phyloP scores from a whole-genome alignment of 2,329 filamentous ascomycete genomes.

The Curvularia sp. region DNA sequence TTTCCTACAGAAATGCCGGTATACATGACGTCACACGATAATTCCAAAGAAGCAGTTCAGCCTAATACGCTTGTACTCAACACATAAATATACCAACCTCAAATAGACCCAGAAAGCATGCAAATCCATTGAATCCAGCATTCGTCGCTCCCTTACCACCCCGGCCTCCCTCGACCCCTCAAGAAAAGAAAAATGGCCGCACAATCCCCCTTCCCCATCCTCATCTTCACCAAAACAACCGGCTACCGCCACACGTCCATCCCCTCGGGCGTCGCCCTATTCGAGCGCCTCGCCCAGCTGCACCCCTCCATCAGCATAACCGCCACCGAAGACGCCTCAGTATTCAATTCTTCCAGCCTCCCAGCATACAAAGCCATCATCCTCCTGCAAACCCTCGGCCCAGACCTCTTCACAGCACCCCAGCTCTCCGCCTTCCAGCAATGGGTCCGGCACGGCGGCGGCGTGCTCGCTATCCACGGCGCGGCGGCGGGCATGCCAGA shows the following conservation, averaged over 20 bases:
- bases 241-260: conserved; percentile 42
- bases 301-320: conserved; percentile 19
- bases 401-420: conserved; percentile 17
- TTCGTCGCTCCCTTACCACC: not conserved
- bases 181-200: conserved; percentile 2
- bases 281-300: conserved; percentile 18
- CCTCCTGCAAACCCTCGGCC: conserved; percentile 28
- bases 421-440: conserved; percentile 26
- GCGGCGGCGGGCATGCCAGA: conserved; percentile 37
- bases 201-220: conserved; percentile 17
- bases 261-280: conserved; percentile 22
- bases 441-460: conserved; percentile 32
- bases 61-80: not conserved
- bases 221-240: conserved; percentile 40
- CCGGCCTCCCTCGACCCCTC: too few species aligned
- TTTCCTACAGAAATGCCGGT: not conserved
- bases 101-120: not conserved
- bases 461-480: conserved; percentile 37
- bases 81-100: not conserved
- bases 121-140: not conserved
- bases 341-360: conserved; percentile 20
- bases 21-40: not conserved
- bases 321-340: conserved; percentile 30
- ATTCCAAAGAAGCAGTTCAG: not conserved
- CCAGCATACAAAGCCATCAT: conserved; percentile 23